Conservation (phyloP, 2,329 filamentous ascomycete genomes). For the Elsinoe australis region DNA sequence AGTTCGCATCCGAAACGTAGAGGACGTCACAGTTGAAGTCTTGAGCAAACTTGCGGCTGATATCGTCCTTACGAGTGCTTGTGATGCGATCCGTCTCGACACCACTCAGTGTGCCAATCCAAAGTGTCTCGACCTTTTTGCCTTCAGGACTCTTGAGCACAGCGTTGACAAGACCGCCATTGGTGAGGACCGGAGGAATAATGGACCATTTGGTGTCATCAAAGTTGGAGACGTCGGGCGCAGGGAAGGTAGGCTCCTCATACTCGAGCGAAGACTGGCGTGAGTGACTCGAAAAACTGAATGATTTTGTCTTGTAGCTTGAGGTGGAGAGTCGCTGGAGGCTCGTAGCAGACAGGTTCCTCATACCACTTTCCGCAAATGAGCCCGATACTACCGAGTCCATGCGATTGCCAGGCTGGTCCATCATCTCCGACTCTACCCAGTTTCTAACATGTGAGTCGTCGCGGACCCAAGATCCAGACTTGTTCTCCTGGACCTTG, state of each 20-base stretch:
- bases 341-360: not conserved
- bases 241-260: slow-evolving; percentile 38
- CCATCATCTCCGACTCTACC: not conserved
- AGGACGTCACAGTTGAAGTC: slow-evolving; percentile 79
- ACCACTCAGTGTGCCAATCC: slow-evolving; percentile 75
- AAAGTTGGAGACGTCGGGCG: slow-evolving; percentile 39
- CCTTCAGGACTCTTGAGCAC: slow-evolving; percentile 60
- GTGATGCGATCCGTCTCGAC: slow-evolving; percentile 86
- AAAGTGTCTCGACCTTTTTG: slow-evolving; percentile 66
- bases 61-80: slow-evolving; percentile 69
- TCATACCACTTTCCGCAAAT: not conserved
- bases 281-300: not conserved
- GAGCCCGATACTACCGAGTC: slow-evolving; percentile 2
- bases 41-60: slow-evolving; percentile 70
- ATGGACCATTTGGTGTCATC: slow-evolving; percentile 75
- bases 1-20: slow-evolving; percentile 82
- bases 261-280: slow-evolving; percentile 34
- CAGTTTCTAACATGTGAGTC: slow-evolving; percentile 22
- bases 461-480: not conserved
- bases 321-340: not conserved
- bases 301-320: not conserved
- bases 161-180: slow-evolving; percentile 84
- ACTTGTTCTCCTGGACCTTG: too few species aligned
- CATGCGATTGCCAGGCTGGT: not conserved
- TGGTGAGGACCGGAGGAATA: slow-evolving; percentile 79